phyloP scores from a whole-genome alignment of 257 asterid genomes.

The Jacaranda copaia region DNA sequence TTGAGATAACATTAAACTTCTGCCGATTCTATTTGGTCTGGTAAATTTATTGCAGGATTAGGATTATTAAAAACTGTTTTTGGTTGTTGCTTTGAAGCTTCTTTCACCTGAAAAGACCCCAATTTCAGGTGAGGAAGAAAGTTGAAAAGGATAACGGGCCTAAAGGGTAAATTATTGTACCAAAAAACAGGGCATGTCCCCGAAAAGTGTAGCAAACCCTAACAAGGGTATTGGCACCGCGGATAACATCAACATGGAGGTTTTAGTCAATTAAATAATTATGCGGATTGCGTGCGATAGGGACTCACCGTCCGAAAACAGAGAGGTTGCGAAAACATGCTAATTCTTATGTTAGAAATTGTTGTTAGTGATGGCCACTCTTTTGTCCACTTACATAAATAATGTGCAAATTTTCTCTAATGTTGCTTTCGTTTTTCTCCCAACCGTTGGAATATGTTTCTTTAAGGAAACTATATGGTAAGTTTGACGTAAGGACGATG shows the following conservation, averaged over 20 bases:
- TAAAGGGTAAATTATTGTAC: background rate
- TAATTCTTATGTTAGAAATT: background rate
- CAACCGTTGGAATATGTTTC: background rate
- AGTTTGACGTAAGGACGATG: no score
- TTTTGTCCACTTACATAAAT: conserved; percentile 14
- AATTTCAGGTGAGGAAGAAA: no score
- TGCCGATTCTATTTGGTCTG: no score
- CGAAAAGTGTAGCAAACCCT: background rate
- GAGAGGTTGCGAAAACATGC: background rate
- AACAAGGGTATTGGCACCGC: background rate
- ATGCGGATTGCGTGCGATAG: background rate
- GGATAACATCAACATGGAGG: background rate
- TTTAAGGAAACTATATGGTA: background rate
- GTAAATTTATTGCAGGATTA: no score
- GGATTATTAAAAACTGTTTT: no score
- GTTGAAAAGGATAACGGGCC: no score
- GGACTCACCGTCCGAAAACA: background rate
- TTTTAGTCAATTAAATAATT: background rate
- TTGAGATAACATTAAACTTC: no score
- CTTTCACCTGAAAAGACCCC: no score
- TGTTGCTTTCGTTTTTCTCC: conserved; percentile 5
- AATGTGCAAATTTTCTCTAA: background rate
- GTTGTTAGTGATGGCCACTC: background rate
- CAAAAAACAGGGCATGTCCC: background rate
- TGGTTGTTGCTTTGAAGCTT: no score